These are phyloP conservation scores for Fusarium sacchari DNA, from an alignment of 2,329 filamentous ascomycete species.

Conservation along the genomic window DNA sequence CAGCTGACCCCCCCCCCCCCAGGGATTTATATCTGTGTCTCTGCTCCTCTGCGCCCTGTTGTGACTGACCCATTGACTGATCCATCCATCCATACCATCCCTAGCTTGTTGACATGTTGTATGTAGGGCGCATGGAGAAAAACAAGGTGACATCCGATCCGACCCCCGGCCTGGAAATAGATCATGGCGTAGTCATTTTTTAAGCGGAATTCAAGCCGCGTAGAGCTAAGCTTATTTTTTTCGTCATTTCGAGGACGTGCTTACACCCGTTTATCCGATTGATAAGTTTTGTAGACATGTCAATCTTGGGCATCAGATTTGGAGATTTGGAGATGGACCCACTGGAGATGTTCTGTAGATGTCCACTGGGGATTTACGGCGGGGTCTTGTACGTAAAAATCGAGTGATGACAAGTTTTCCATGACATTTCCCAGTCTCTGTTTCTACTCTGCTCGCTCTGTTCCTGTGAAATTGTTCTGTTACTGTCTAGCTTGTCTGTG, in stretches of 20 bases:
- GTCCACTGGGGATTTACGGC: neutral
- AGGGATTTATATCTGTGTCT: neutral
- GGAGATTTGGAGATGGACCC: conserved; percentile 11
- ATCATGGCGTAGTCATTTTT: neutral
- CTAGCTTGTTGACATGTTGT: conserved; percentile 32
- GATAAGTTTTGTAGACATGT: neutral
- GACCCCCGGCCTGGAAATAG: conserved; percentile 8
- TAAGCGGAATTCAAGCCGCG: neutral
- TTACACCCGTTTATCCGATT: conserved; percentile 15
- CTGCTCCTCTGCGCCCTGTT: conserved; percentile 22
- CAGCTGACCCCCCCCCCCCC: neutral
- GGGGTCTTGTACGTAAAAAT: conserved; percentile 35
- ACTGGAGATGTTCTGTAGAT: conserved; percentile 16
- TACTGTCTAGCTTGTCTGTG: neutral
- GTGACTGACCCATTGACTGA: conserved; percentile 31
- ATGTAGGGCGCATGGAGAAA: conserved; percentile 26
- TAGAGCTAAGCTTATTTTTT: neutral
- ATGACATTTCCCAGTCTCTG: neutral
- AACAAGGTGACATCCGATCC: conserved; percentile 20
- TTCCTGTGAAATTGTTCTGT: neutral
- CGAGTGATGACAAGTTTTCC: neutral
- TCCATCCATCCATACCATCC: conserved; percentile 19
- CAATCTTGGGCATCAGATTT: neutral
- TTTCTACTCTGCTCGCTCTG: neutral
- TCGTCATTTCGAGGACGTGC: neutral